Percentiles rank a stretch among this genome's conserved stretches.
phyloP scores from a whole-genome alignment of 2,329 filamentous ascomycete genomes.

The Epichloe glyceriae region DNA sequence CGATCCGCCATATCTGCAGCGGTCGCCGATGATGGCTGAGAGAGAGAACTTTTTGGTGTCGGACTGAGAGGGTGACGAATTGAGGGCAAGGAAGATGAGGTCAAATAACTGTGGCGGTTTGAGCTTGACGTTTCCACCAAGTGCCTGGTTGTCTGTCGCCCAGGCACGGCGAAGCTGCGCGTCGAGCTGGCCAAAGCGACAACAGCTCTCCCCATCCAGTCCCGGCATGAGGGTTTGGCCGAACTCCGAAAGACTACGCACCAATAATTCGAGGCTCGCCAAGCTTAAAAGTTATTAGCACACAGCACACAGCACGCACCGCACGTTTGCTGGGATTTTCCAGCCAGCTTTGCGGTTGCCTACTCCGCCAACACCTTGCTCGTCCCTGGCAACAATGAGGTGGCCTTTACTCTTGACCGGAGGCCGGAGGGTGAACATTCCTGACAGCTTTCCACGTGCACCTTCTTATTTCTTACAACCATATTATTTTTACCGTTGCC shows the following conservation, averaged over 20 bases:
- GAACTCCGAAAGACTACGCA: conserved; percentile 6
- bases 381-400: conserved; percentile 13
- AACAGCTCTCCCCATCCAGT: not conserved
- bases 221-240: conserved; percentile 17
- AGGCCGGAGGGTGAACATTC: conserved; percentile 10
- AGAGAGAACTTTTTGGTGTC: conserved; percentile 5
- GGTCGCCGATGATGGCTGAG: conserved; percentile 1
- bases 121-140: conserved; percentile 22
- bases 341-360: not conserved
- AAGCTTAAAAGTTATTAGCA: too few relatives aligned
- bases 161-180: conserved; percentile 27
- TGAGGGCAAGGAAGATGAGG: conserved; percentile 3
- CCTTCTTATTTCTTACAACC: conserved; percentile 6
- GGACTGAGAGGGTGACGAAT: conserved; percentile 6
- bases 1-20: conserved; percentile 72
- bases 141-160: conserved; percentile 13
- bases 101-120: conserved; percentile 14
- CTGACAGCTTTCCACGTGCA: conserved; percentile 8
- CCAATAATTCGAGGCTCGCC: not conserved
- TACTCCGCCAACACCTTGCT: conserved; percentile 2
- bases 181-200: conserved; percentile 18
- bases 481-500: not conserved
- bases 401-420: conserved; percentile 17
- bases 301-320: too few relatives aligned
- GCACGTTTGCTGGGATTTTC: not conserved